Evolutionary conservation across 139 green algal genomes (phyloP).

Genomic region (Tetradesmus obliquus): DNA sequence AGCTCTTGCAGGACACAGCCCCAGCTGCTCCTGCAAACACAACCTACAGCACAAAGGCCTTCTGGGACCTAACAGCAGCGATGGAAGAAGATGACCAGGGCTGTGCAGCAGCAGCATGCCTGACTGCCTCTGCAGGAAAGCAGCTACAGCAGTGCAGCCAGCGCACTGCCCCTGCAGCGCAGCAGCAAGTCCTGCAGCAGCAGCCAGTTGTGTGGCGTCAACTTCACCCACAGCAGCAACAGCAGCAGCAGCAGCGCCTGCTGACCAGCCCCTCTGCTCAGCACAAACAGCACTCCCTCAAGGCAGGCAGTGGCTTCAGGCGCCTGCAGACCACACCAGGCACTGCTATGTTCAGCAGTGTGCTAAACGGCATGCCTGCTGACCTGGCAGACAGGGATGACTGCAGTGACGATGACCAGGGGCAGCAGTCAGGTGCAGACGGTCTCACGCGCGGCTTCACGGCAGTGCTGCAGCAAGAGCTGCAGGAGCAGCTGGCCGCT

Average conservation of each 20-base stretch:
- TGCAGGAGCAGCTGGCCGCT: background rate
- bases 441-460: background rate
- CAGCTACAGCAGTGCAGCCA: background rate
- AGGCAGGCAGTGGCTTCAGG: background rate
- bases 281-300: background rate
- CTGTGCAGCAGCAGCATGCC: background rate
- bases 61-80: background rate
- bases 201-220: background rate
- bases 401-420: background rate
- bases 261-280: background rate
- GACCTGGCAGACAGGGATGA: background rate
- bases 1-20: background rate
- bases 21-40: background rate
- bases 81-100: background rate
- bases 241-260: background rate
- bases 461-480: background rate
- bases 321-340: background rate
- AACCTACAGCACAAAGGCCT: background rate
- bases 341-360: background rate
- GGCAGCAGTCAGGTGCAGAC: background rate
- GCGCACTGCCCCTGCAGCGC: background rate
- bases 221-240: background rate
- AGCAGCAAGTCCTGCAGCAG: background rate
- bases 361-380: background rate
- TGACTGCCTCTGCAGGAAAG: background rate